phyloP scores from a whole-genome alignment of 192 early-diverging fungal species.

The Coemansia javaensis region DNA sequence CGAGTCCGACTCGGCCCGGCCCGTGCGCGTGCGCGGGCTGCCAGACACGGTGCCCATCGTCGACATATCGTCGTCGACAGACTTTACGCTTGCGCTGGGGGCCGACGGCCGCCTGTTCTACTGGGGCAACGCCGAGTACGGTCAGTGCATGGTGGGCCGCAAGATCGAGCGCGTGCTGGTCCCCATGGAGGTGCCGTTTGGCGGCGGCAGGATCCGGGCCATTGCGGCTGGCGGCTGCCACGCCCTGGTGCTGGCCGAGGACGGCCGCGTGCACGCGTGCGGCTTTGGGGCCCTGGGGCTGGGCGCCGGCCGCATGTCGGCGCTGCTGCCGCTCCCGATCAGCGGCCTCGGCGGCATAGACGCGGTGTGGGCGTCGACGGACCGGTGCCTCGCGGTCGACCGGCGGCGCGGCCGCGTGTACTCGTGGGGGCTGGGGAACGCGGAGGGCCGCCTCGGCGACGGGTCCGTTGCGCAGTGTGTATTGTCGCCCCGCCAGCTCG shows the following conservation, averaged over 20 bases:
- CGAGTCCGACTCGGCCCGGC: slow-evolving; percentile 36
- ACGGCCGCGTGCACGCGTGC: slow-evolving; percentile 59
- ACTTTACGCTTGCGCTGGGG: slow-evolving; percentile 60
- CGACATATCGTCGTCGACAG: slow-evolving; percentile 59
- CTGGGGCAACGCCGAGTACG: slow-evolving; percentile 77
- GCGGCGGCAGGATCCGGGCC: slow-evolving; percentile 28
- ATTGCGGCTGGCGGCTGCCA: slow-evolving; percentile 68
- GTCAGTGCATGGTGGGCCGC: slow-evolving; percentile 58
- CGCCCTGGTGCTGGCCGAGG: slow-evolving; percentile 50
- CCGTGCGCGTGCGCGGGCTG: slow-evolving; percentile 49
- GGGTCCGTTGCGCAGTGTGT: slow-evolving; percentile 7
- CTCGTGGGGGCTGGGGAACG: slow-evolving; percentile 45
- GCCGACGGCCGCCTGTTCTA: slow-evolving; percentile 55
- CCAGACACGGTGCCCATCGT: slow-evolving; percentile 34
- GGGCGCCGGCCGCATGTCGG: slow-evolving; percentile 41
- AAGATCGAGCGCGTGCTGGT: slow-evolving; percentile 52
- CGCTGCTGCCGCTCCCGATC: slow-evolving; percentile 49
- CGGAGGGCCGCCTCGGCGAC: slow-evolving; percentile 25
- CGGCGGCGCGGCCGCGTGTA: slow-evolving; percentile 3
- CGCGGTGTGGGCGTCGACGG: slow-evolving; percentile 57
- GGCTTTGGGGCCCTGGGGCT: slow-evolving; percentile 66
- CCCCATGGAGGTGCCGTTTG: slow-evolving; percentile 51
- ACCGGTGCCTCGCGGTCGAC: slow-evolving; percentile 39
- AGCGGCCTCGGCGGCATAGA: slow-evolving; percentile 28
- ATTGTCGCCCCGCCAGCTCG: slow-evolving; percentile 11